Evolutionary conservation across 2,329 filamentous ascomycete genomes (phyloP).

Genomic region (Alternaria gaisen): DNA sequence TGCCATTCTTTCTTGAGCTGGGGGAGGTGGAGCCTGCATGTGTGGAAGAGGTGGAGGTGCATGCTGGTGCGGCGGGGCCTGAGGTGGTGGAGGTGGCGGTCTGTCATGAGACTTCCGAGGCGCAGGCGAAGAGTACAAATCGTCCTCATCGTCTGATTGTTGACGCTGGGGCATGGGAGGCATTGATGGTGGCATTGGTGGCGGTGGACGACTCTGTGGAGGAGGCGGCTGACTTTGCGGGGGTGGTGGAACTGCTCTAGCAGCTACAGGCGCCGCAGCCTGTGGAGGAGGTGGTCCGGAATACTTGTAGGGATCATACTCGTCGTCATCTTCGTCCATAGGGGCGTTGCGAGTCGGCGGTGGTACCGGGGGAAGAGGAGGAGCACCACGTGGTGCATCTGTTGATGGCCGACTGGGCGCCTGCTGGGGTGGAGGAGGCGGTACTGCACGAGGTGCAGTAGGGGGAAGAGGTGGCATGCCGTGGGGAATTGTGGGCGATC

Average conservation of each 20-base stretch:
- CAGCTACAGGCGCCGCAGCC: constrained; percentile 38
- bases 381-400: constrained; percentile 75
- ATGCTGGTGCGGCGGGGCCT: constrained; percentile 46
- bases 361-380: constrained; percentile 71
- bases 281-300: constrained; percentile 28
- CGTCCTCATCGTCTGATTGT: constrained; percentile 48
- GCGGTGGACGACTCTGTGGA: constrained; percentile 41
- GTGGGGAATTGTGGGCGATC: constrained; percentile 50
- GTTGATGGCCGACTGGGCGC: constrained; percentile 65
- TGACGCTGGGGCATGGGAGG: constrained; percentile 41
- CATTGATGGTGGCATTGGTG: constrained; percentile 48
- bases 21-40: constrained; percentile 48
- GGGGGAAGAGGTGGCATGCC: constrained; percentile 49
- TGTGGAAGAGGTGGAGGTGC: constrained; percentile 49
- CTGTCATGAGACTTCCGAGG: constrained; percentile 49
- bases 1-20: constrained; percentile 41
- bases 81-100: constrained; percentile 49
- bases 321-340: constrained; percentile 60
- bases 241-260: constrained; percentile 49
- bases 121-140: constrained; percentile 48
- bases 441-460: constrained; percentile 56
- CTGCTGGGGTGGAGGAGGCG: constrained; percentile 67
- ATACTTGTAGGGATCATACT: constrained; percentile 74
- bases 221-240: constrained; percentile 44
- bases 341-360: constrained; percentile 65